Conservation (phyloP, 768 basidiomycete genomes). For the Naganishia vaughanmartiniae region DNA sequence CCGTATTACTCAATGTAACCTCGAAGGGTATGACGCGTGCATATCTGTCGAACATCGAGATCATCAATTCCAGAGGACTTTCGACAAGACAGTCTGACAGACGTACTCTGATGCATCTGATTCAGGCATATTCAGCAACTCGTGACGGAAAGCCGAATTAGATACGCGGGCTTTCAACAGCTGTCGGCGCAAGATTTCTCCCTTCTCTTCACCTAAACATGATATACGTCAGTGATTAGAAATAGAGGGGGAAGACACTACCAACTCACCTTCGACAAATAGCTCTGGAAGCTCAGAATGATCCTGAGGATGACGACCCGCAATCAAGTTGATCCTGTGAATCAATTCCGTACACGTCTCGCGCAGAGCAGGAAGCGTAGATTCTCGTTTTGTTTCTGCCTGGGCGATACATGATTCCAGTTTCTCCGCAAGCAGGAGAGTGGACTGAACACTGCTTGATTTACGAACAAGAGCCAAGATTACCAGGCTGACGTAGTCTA, state of each 20-base stretch:
- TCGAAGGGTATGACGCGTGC: conserved; percentile 16
- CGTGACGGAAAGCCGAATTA: conserved; percentile 12
- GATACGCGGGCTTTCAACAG: conserved; percentile 1
- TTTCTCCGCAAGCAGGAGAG: conserved; percentile 1
- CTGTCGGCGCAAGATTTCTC: conserved; percentile 23
- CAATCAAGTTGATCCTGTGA: conserved; percentile 5
- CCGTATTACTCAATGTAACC: conserved; percentile 4
- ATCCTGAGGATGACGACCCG: not conserved
- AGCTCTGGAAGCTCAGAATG: not conserved
- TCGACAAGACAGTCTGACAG: not conserved
- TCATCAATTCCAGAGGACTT: not conserved
- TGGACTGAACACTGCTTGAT: not conserved
- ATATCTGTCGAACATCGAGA: not conserved
- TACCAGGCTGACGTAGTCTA: conserved; percentile 66
- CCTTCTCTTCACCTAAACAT: conserved; percentile 25
- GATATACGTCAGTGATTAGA: conserved; percentile 15
- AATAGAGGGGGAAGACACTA: conserved; percentile 1
- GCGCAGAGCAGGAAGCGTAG: not conserved
- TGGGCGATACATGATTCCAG: conserved; percentile 15
- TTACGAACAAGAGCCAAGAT: conserved; percentile 54
- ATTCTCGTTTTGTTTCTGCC: conserved; percentile 25
- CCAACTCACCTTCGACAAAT: conserved; percentile 22
- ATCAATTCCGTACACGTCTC: conserved; percentile 2
- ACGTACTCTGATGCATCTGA: conserved; percentile 3
- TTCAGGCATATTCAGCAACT: conserved; percentile 7